Conservation (phyloP, 495 filamentous ascomycete species). For the Filosporella fistucella region DNA sequence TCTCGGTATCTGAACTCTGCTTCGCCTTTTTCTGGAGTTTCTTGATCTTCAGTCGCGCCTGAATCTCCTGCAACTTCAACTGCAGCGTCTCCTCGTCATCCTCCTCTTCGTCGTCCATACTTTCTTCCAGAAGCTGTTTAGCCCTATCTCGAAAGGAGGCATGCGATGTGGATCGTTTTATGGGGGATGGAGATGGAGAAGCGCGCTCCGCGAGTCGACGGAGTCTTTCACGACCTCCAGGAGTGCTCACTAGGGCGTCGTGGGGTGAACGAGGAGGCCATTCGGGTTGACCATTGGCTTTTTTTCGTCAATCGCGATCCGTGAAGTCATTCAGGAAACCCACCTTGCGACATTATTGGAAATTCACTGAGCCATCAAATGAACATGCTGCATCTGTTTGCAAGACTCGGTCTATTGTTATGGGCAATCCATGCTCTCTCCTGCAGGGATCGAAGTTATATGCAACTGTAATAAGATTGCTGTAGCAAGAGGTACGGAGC, state of each 20-base stretch:
- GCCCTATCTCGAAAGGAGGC: conserved; percentile 26
- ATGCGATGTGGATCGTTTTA: conserved; percentile 30
- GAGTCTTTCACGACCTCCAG: conserved; percentile 67
- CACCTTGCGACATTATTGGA: conserved; percentile 21
- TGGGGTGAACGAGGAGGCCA: conserved; percentile 89
- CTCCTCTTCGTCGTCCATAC: conserved; percentile 45
- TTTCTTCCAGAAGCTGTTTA: background rate
- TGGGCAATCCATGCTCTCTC: conserved; percentile 16
- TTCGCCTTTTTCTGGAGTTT: conserved; percentile 63
- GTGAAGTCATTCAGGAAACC: background rate
- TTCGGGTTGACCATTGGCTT: conserved; percentile 38
- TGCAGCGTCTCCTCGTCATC: conserved; percentile 90
- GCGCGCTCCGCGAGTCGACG: conserved; percentile 58
- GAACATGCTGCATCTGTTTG: conserved; percentile 8
- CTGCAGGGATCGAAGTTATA: conserved; percentile 11
- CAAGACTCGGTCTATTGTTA: conserved; percentile 6
- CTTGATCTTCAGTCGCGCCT: conserved; percentile 85
- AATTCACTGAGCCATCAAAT: conserved; percentile 6
- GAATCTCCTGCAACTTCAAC: conserved; percentile 77
- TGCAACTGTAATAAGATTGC: too few relatives aligned
- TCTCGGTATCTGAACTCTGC: conserved; percentile 24
- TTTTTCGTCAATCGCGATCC: background rate
- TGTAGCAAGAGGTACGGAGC: too few relatives aligned
- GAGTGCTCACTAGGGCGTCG: conserved; percentile 78
- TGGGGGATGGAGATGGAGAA: conserved; percentile 62